Evolutionary conservation across 1,284 basidiomycete species (phyloP), one percentile per base, ranked within the genome.

Genomic region (Athelia psychrophila): DNA sequence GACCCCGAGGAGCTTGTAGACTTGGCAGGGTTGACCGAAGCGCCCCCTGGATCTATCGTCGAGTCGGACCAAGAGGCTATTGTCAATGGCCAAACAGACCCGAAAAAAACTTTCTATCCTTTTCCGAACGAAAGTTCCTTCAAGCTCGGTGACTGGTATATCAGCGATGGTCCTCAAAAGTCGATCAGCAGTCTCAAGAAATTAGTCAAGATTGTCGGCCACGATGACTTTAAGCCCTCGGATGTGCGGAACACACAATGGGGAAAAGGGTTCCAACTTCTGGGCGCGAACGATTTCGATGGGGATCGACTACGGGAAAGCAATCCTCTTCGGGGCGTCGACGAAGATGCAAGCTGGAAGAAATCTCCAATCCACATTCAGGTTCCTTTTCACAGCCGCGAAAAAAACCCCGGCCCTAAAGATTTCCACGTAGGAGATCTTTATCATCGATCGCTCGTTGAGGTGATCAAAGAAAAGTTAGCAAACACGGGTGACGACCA

Each of bases 371-470:
- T 42, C 6, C 6, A n/a, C 38, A 42, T 42, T 18, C 20, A n/a
- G 9, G 44, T 46, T 12, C 44, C 44, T 8, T 46, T 46, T 19
- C 20, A 27, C 10, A 46, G 44, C 23, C 18, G 44, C 9, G 16
- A 16, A 9, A 22, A 46, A 5, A 22, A 22, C 9, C 38, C 38
- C n/a, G 38, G 38, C 5, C 38, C 38, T 23, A n/a, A 27, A n/a
- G 24, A 46, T 12, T 18, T 27, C 50, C 44, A 18, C 45, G 51
- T 22, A 25, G 3, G 13, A 2, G 52, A 54, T 38, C 42, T 51
- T 18, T 40, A 53, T 25, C 49, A 56, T 33, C 51, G 55, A 13
- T 42, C 35, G 3, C 55, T 58, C 8, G 44, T 53, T 13, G 48
- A 58, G 44, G 19, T 56, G 27, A 42, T 56, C 18, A 32, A 47